phyloP scores from a whole-genome alignment of 2,329 filamentous ascomycete species.

The Monilinia vaccinii-corymbosi region DNA sequence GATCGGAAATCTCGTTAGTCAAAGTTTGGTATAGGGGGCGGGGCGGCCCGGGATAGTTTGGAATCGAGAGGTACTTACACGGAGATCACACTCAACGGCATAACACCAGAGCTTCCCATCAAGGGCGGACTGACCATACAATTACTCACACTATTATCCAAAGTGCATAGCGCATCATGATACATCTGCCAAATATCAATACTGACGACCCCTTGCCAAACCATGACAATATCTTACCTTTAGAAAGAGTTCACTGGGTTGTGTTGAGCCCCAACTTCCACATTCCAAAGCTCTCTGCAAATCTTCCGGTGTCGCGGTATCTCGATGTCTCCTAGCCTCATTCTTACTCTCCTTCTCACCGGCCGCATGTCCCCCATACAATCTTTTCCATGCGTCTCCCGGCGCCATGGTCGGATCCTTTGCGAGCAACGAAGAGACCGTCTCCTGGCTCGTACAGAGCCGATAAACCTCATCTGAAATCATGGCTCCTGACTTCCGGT shows the following conservation, averaged over 20 bases:
- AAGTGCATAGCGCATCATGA: slow-evolving; percentile 23
- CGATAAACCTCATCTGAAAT: slow-evolving; percentile 40
- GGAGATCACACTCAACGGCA: slow-evolving; percentile 62
- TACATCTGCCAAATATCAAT: slow-evolving; percentile 20
- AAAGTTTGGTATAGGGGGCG: not conserved
- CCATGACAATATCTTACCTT: slow-evolving; percentile 32
- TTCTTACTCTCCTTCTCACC: slow-evolving; percentile 17
- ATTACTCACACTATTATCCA: slow-evolving; percentile 29
- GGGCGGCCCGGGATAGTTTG: not conserved
- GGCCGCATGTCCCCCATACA: slow-evolving; percentile 37
- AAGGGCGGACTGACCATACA: slow-evolving; percentile 48
- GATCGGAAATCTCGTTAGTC: slow-evolving; percentile 15
- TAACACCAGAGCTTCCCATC: slow-evolving; percentile 50
- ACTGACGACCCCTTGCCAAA: not conserved
- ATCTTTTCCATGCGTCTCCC: slow-evolving; percentile 42
- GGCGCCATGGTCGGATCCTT: slow-evolving; percentile 44
- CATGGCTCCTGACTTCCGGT: slow-evolving; percentile 19
- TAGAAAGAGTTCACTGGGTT: slow-evolving; percentile 60
- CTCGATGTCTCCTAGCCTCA: slow-evolving; percentile 17
- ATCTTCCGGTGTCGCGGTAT: slow-evolving; percentile 31
- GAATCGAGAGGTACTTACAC: slow-evolving; percentile 31
- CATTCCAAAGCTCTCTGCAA: slow-evolving; percentile 48
- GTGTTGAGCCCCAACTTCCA: slow-evolving; percentile 55
- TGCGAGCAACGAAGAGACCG: slow-evolving; percentile 49
- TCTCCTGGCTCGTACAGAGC: slow-evolving; percentile 43